phyloP scores from a whole-genome alignment of 306 rosid species.

The Sindora glabra region DNA sequence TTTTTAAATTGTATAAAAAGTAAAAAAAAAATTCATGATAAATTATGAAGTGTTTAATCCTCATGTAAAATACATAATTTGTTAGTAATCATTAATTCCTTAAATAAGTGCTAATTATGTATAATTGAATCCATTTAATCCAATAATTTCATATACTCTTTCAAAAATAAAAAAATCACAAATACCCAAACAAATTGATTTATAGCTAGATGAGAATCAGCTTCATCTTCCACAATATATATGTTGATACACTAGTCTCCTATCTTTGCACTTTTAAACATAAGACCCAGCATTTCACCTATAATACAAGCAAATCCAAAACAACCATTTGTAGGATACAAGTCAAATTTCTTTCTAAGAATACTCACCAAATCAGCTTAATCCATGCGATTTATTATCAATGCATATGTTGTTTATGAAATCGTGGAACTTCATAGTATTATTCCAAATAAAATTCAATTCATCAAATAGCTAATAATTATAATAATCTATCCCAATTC shows the following conservation, averaged over 20 bases:
- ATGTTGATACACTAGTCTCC: slow-evolving; percentile 13
- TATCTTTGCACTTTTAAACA: not conserved
- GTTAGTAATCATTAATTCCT: too few species aligned
- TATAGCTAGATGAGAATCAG: slow-evolving; percentile 45
- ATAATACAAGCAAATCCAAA: slow-evolving; percentile 17
- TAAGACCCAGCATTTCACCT: not conserved
- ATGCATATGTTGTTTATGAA: slow-evolving; percentile 26
- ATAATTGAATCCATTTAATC: too few species aligned
- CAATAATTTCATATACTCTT: too few species aligned
- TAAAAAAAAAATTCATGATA: too few species aligned
- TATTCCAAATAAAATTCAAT: slow-evolving; percentile 57
- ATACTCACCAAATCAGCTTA: slow-evolving; percentile 22
- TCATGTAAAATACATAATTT: too few species aligned
- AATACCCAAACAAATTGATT: slow-evolving; percentile 45
- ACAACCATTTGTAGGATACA: slow-evolving; percentile 17
- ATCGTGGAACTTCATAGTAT: slow-evolving; percentile 48
- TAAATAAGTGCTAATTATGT: too few species aligned
- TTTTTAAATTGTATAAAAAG: too few species aligned
- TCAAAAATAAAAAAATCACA: slow-evolving; percentile 64
- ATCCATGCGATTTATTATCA: slow-evolving; percentile 17
- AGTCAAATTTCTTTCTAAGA: slow-evolving; percentile 22
- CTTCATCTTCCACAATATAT: slow-evolving; percentile 23
- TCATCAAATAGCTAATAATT: slow-evolving; percentile 50
- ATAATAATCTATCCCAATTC: slow-evolving; percentile 26
- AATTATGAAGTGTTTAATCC: too few species aligned